These are phyloP conservation scores for Calonectria pseudoturangicola DNA, from an alignment of 2,329 filamentous ascomycete species.

Conservation along the genomic window DNA sequence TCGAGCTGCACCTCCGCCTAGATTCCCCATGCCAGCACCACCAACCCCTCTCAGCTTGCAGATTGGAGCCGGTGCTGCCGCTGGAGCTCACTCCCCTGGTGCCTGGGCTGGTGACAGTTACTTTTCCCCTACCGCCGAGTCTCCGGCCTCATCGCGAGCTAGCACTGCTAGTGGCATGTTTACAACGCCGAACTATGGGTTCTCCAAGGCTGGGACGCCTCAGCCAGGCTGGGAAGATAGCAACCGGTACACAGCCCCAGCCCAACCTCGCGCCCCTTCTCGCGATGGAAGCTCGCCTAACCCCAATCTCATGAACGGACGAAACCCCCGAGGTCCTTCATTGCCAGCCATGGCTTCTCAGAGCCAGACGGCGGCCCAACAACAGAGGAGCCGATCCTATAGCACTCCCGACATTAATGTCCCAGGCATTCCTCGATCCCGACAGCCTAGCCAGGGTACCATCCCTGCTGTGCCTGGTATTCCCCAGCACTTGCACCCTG, in stretches of 20 bases:
- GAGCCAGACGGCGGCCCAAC: slow-evolving; percentile 74
- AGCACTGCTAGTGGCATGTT: slow-evolving; percentile 87
- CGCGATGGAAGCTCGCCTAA: slow-evolving; percentile 82
- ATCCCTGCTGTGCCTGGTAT: slow-evolving; percentile 86
- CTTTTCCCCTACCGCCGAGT: slow-evolving; percentile 91
- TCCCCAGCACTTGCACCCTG: slow-evolving; percentile 79
- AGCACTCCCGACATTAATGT: slow-evolving; percentile 96
- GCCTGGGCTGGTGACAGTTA: slow-evolving; percentile 85
- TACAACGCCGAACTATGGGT: slow-evolving; percentile 73
- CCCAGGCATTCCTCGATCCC: slow-evolving; percentile 74
- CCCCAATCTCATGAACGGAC: slow-evolving; percentile 76
- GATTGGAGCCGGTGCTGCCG: slow-evolving; percentile 64
- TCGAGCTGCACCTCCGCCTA: slow-evolving; percentile 76
- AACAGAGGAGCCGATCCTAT: slow-evolving; percentile 89
- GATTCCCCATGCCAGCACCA: slow-evolving; percentile 80
- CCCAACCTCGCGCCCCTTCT: slow-evolving; percentile 87
- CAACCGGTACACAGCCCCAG: slow-evolving; percentile 91
- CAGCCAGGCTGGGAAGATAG: slow-evolving; percentile 83
- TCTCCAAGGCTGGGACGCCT: slow-evolving; percentile 82
- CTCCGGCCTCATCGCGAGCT: slow-evolving; percentile 83
- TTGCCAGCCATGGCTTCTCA: slow-evolving; percentile 81
- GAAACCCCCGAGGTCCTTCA: slow-evolving; percentile 85
- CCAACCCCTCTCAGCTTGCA: slow-evolving; percentile 81
- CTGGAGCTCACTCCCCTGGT: slow-evolving; percentile 73
- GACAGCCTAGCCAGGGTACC: slow-evolving; percentile 71